Base-by-base conservation (phyloP, 176 grass and related monocot genomes). In the Musa schizocarpa region DNA sequence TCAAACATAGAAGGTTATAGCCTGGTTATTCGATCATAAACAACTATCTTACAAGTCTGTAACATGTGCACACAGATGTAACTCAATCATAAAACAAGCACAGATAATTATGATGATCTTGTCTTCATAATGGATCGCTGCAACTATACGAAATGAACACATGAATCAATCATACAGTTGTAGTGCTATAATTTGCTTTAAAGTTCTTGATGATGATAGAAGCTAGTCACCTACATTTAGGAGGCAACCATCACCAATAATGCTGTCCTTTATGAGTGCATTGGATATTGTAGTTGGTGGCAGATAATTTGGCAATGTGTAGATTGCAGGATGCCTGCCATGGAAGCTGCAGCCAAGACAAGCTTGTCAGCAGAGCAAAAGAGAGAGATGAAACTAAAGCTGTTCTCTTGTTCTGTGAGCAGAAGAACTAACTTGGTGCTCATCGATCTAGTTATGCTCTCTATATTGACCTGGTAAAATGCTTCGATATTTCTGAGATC, bases 181-280 rank as follows among this genome's bases (percentile, higher is more conserved):
- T 0, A 10, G 22, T 54, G 9, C 13, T 73, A 53, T 5, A 53
- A 54, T 48, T 43, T 49, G 27, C 50, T 29, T 11, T 21, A n/a
- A 65, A 51, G 9, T 52, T 54, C 8, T 65, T 59, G 5, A 53
- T 25, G 21, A 77, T 53, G 48, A 17, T 53, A 19, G 74, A 50
- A 66, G 19, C 43, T 56, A 58, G 19, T 66, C 25, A 79, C 77
- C 52, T 79, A 79, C 77, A 69, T 59, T 69, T 43, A 79, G 52
- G 54, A 79, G 67, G 17, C 77, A 79, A 0, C 77, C 77, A 48
- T 79, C 65, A 79, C 77, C 77, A 50, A 79, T 56, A 50, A 79
- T 79, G 24, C 77, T 78, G 1, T 49, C 23, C 17, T 27, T 78
- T 48, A 78, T 56, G 26, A 55, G 19, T 9, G 26, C 77, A 69